Percentiles rank a stretch among this genome's conserved stretches.
These are phyloP conservation scores for Tetracentron sinense DNA, from an alignment of 164 flowering plant species.

Conservation along the genomic window DNA sequence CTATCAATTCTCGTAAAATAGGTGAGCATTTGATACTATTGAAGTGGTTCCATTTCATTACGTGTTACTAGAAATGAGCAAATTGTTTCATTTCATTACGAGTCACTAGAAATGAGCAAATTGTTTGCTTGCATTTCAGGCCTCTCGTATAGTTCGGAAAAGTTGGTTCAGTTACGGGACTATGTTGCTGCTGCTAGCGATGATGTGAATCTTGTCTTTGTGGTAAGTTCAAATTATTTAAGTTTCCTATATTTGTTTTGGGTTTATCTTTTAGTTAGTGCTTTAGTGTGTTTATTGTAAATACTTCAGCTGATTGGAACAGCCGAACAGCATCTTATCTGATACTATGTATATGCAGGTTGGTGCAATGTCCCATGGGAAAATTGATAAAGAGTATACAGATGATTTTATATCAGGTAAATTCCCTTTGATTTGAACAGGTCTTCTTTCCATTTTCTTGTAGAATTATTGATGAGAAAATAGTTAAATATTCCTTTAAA, in stretches of 20 bases:
- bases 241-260: not conserved
- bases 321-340: not conserved
- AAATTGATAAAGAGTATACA: slow-evolving; percentile 47
- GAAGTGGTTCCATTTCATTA: not conserved
- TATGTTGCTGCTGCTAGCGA: slow-evolving; percentile 42
- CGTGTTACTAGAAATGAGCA: not conserved
- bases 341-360: slow-evolving; percentile 36
- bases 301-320: not conserved
- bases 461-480: no score
- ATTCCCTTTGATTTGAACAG: not conserved
- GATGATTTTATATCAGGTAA: slow-evolving; percentile 70
- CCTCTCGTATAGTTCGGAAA: slow-evolving; percentile 74
- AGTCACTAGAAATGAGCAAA: not conserved
- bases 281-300: not conserved
- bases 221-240: slow-evolving; percentile 43
- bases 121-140: slow-evolving; percentile 40
- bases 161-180: slow-evolving; percentile 46
- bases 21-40: slow-evolving; percentile 36
- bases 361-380: slow-evolving; percentile 87
- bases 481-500: no score
- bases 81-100: not conserved
- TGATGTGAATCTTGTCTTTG: slow-evolving; percentile 68
- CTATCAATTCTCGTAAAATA: slow-evolving; percentile 65
- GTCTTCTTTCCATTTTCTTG: not conserved
- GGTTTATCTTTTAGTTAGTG: not conserved